phyloP scores from a whole-genome alignment of 2,329 filamentous ascomycete genomes.

The Xylariaceae sp. region DNA sequence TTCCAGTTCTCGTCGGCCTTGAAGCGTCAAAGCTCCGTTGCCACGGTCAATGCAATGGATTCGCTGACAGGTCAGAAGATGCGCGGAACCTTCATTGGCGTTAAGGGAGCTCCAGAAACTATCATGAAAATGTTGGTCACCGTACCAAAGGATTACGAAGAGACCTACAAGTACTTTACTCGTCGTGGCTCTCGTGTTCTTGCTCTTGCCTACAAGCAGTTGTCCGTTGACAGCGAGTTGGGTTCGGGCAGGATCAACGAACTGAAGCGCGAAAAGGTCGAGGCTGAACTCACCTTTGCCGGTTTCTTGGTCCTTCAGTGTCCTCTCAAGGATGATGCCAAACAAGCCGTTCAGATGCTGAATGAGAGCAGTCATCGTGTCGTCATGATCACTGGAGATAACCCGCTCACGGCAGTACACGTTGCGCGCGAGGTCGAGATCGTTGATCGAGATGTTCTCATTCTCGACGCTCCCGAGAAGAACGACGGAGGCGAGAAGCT shows the following conservation, averaged over 20 bases:
- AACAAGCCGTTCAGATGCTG: constrained; percentile 91
- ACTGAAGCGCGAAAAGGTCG: constrained; percentile 88
- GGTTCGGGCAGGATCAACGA: constrained; percentile 86
- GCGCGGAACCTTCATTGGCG: constrained; percentile 85
- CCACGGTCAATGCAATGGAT: constrained; percentile 73
- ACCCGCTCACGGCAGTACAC: constrained; percentile 92
- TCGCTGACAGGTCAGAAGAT: constrained; percentile 70
- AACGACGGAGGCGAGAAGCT: constrained; percentile 77
- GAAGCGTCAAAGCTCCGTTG: constrained; percentile 93
- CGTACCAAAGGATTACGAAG: constrained; percentile 85
- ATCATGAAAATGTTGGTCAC: constrained; percentile 89
- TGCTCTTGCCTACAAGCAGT: constrained; percentile 88
- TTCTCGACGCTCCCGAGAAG: constrained; percentile 91
- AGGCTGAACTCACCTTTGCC: constrained; percentile 80
- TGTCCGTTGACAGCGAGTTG: constrained; percentile 78
- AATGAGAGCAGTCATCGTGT: constrained; percentile 98
- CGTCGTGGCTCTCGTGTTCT: constrained; percentile 92
- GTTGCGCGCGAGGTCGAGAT: constrained; percentile 96
- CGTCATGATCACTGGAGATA: constrained; percentile 99
- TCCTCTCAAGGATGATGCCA: constrained; percentile 92
- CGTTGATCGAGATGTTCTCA: constrained; percentile 90
- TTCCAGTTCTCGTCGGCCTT: constrained; percentile 98
- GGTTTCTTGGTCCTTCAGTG: constrained; percentile 95
- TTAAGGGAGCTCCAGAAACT: constrained; percentile 96
- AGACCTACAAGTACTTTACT: constrained; percentile 98